Evolutionary conservation across 192 early-diverging fungal species (phyloP), one percentile per base, ranked within the genome.

Genomic region (Backusella tarrabulga): DNA sequence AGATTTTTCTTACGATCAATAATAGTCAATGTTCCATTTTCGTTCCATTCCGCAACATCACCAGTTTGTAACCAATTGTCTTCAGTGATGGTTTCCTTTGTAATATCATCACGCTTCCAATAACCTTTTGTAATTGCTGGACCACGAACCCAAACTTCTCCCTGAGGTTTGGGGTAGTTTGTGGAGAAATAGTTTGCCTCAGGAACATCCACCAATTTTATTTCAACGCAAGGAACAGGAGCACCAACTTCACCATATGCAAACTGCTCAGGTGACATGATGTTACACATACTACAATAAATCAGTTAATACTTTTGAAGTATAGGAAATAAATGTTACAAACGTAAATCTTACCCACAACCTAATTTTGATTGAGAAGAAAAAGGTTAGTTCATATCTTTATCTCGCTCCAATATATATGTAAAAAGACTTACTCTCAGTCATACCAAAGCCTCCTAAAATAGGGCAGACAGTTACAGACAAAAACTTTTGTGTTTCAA

Each of bases 1-100:
- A 98, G 88, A 83, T 97, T 98, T 88, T 95, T 95, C 79, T 90
- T 92, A 50, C 97, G 89, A 82, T 98, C 97, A 80, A 98, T 95
- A 70, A 98, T 91, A n/a, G 84, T 80, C 32, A 98, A 79, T 41
- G 89, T 88, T 52, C 95, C 95, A 76, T 91, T 90, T 4, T 86
- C 79, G 67, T 88, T 84, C 92, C 91, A 93, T 86, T 93, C 90
- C 69, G 90, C 97, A 84, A 98, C 92, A 85, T 96, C 96, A 73
- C 96, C 96, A 21, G 95, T 96, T 82, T 83, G 88, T 71, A 97
- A 81, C 96, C 96, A 97, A 26, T 93, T 93, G 77, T 95, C 95
- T 19, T 76, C 82, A 14, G 88, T 93, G 42, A 95, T 69, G 0
- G 87, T 85, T 67, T 94, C 89, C 11, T 80, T 82, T 1, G 95